A percentile compares a stretch with the other conserved stretches of the same genome.
phyloP scores from a whole-genome alignment of 2,329 filamentous ascomycete species.

The Trichoderma aggressivum region DNA sequence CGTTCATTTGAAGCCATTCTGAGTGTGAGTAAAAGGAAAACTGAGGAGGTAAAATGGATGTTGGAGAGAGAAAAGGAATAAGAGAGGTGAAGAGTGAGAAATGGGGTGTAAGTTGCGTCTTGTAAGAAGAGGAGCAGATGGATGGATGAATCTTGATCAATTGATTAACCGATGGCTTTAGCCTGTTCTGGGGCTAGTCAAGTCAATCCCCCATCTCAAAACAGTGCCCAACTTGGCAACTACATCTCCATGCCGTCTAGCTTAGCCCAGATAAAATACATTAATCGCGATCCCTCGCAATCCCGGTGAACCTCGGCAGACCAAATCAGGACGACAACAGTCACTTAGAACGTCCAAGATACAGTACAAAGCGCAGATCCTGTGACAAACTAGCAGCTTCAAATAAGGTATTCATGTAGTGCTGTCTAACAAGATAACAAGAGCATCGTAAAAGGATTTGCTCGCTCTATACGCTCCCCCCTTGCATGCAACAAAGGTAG shows the following conservation, averaged over 20 bases:
- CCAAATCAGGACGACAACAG: background rate
- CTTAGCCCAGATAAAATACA: background rate
- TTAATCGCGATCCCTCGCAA: background rate
- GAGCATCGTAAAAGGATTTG: background rate
- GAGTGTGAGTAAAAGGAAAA: too few relatives aligned
- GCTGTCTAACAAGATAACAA: constrained; percentile 4
- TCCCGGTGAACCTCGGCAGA: background rate
- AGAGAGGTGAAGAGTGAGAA: background rate
- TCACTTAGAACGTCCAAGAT: too few relatives aligned
- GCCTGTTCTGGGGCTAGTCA: background rate
- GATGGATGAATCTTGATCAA: background rate
- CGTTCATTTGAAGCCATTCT: background rate
- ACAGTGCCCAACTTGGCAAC: background rate
- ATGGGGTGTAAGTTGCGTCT: background rate
- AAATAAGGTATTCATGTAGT: background rate
- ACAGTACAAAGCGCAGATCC: background rate
- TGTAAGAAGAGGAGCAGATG: background rate
- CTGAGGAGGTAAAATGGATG: background rate
- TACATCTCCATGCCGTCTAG: background rate
- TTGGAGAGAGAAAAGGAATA: background rate
- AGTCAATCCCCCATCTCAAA: background rate
- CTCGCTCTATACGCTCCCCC: constrained; percentile 9
- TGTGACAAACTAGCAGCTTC: background rate
- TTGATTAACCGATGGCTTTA: background rate
- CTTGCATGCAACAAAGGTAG: background rate